phyloP scores from a whole-genome alignment of 2,329 filamentous ascomycete species.

The Diaporthe capsici region DNA sequence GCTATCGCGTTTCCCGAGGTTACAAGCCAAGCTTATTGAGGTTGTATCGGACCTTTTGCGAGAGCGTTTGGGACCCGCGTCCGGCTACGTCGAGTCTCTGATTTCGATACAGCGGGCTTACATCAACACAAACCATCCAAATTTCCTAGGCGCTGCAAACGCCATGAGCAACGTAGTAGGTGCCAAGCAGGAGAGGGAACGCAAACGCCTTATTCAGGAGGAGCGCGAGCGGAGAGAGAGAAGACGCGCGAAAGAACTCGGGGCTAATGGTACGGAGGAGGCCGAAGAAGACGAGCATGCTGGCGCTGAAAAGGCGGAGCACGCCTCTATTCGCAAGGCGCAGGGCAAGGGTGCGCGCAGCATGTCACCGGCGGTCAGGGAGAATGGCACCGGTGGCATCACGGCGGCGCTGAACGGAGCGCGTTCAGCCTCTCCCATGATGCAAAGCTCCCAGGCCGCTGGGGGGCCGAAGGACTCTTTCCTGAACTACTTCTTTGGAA shows the following conservation, averaged over 20 bases:
- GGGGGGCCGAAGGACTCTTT: constrained; percentile 88
- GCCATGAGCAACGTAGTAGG: constrained; percentile 98
- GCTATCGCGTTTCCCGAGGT: constrained; percentile 88
- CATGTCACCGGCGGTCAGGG: constrained; percentile 84
- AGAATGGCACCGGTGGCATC: constrained; percentile 74
- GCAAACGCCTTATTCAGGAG: constrained; percentile 82
- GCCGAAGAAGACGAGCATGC: constrained; percentile 62
- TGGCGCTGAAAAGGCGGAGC: constrained; percentile 65
- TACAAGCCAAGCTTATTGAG: constrained; percentile 97
- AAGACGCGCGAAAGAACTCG: constrained; percentile 85
- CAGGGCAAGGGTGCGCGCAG: constrained; percentile 76
- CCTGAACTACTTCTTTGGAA: constrained; percentile 98
- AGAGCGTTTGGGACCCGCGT: constrained; percentile 90
- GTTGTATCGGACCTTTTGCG: constrained; percentile 96
- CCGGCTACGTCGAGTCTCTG: constrained; percentile 92
- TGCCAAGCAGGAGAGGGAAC: constrained; percentile 94
- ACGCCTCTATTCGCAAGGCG: constrained; percentile 73
- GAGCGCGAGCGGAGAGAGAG: constrained; percentile 90
- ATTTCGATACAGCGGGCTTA: constrained; percentile 98
- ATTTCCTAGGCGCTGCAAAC: constrained; percentile 95
- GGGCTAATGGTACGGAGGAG: constrained; percentile 80
- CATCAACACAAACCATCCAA: constrained; percentile 99
- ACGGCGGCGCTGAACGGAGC: constrained; percentile 77
- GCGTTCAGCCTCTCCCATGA: constrained; percentile 73
- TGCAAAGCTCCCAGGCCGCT: constrained; percentile 70